Percentiles rank a stretch among this genome's conserved stretches.
Evolutionary conservation across 202 grass and related monocot genomes (phyloP).

Genomic region (Panicum hallii): DNA sequence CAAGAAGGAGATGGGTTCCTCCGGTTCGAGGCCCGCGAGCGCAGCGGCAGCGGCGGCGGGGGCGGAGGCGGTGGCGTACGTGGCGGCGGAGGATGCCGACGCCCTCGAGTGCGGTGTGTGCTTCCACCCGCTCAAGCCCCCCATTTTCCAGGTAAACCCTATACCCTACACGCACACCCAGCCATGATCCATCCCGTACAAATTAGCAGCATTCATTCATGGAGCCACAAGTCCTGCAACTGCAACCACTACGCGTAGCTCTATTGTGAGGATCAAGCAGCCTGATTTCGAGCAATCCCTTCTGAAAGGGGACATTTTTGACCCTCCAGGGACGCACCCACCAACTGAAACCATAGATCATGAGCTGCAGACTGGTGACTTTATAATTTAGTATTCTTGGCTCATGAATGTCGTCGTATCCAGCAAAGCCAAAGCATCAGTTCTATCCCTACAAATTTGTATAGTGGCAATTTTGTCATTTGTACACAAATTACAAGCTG

Average conservation of each 20-base stretch:
- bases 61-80: background rate
- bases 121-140: slow-evolving; percentile 1
- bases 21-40: background rate
- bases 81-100: background rate
- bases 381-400: background rate
- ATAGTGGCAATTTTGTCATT: background rate
- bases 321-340: too few relatives aligned
- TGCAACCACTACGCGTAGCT: background rate
- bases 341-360: background rate
- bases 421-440: background rate
- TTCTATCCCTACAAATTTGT: background rate
- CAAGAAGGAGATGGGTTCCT: background rate
- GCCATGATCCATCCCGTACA: background rate
- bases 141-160: slow-evolving; percentile 42
- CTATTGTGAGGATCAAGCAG: background rate
- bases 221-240: background rate
- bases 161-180: background rate
- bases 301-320: too few relatives aligned
- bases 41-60: background rate
- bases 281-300: background rate
- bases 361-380: background rate
- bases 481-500: background rate
- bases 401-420: background rate
- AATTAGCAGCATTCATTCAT: background rate
- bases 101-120: slow-evolving; percentile 4